These are phyloP conservation scores for Ceratocystis ficicola DNA, from an alignment of 2,329 filamentous ascomycete species.

Conservation along the genomic window DNA sequence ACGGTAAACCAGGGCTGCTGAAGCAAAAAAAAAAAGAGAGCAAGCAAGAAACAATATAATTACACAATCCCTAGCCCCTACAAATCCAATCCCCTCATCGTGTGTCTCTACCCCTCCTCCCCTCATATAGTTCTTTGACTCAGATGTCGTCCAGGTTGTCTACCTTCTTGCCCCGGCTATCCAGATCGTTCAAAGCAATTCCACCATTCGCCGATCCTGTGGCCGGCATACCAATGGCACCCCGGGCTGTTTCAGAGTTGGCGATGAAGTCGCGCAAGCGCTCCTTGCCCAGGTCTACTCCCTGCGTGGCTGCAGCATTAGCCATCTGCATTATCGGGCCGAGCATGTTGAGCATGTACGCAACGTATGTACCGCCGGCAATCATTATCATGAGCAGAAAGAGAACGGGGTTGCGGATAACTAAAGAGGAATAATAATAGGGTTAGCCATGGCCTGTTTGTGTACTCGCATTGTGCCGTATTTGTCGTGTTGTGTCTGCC, in stretches of 20 bases:
- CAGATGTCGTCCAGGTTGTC: conserved; percentile 47
- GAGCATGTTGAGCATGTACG: conserved; percentile 87
- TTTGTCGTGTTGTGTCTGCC: background rate
- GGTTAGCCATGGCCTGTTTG: background rate
- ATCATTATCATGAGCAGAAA: conserved; percentile 77
- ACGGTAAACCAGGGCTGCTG: background rate
- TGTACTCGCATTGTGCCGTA: background rate
- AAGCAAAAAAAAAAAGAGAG: conserved; percentile 12
- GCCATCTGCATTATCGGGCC: conserved; percentile 93
- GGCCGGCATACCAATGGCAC: conserved; percentile 65
- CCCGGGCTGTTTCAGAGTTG: conserved; percentile 69
- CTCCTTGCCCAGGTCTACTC: conserved; percentile 82
- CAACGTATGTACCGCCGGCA: conserved; percentile 68
- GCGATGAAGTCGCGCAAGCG: conserved; percentile 81
- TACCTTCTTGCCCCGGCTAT: conserved; percentile 46
- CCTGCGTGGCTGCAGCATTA: conserved; percentile 77
- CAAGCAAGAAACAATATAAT: conserved; percentile 18
- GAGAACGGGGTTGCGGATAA: conserved; percentile 84
- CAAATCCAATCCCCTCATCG: background rate
- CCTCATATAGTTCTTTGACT: background rate
- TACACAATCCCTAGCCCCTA: conserved; percentile 10
- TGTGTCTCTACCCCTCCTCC: conserved; percentile 20
- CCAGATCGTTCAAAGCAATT: conserved; percentile 48
- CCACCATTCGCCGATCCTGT: background rate
- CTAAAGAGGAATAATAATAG: conserved; percentile 35